Percentiles rank a stretch among this genome's conserved stretches.
Conservation (phyloP, 305 asterid genomes). For the Fraxinus paxiana region DNA sequence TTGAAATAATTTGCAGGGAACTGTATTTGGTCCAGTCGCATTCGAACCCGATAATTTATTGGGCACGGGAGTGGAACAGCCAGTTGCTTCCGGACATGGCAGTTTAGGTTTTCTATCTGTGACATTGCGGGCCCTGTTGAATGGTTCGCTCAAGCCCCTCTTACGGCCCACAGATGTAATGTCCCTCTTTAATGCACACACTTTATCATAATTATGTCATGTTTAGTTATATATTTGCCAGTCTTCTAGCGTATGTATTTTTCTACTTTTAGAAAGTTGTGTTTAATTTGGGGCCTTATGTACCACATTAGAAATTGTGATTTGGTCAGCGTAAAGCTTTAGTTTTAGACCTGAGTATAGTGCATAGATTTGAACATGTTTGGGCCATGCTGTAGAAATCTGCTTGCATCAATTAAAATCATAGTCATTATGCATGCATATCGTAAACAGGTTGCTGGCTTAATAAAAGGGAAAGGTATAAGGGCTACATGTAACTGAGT, state of each 20-base stretch:
- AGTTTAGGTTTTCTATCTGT: conserved; percentile 35
- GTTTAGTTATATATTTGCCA: background rate
- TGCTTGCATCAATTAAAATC: background rate
- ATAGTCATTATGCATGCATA: background rate
- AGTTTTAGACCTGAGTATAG: background rate
- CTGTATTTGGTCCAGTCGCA: conserved; percentile 61
- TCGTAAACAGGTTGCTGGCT: background rate
- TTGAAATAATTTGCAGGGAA: conserved; percentile 52
- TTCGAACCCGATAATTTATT: conserved; percentile 48
- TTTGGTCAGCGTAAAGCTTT: background rate
- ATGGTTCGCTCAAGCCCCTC: conserved; percentile 49
- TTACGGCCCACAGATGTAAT: conserved; percentile 63
- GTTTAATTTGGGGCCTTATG: background rate
- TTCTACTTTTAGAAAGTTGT: background rate
- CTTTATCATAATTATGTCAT: background rate
- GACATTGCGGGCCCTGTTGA: conserved; percentile 40
- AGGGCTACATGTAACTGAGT: conserved; percentile 3
- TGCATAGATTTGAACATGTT: background rate
- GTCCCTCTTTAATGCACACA: background rate
- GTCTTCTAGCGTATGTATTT: background rate
- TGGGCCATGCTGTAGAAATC: background rate
- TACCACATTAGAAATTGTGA: background rate
- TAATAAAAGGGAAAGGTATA: background rate
- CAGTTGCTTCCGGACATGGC: conserved; percentile 33
- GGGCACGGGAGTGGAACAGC: conserved; percentile 38